Percentiles rank a stretch among this genome's conserved stretches.
These are phyloP conservation scores for Sphaceloma murrayae DNA, from an alignment of 2,329 filamentous ascomycete genomes.

Conservation along the genomic window DNA sequence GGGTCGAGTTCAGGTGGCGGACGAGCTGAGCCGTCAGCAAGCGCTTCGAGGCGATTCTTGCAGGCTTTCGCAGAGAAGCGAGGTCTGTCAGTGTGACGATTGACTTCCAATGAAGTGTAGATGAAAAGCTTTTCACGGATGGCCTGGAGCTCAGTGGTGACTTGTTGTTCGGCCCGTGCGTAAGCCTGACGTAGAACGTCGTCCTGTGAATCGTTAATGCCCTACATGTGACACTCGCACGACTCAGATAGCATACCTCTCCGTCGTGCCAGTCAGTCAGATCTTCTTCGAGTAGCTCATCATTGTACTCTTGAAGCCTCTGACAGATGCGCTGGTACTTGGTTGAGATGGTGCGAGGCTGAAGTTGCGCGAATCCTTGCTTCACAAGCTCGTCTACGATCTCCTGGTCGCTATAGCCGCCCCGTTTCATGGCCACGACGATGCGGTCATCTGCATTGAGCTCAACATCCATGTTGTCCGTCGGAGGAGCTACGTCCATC, in stretches of 20 bases:
- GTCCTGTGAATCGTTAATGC: conserved; percentile 1
- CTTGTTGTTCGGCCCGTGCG: conserved; percentile 35
- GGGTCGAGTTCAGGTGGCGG: conserved; percentile 37
- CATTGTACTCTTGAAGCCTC: conserved; percentile 35
- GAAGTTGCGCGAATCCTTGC: conserved; percentile 37
- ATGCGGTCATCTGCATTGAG: conserved; percentile 42
- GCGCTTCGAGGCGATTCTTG: conserved; percentile 33
- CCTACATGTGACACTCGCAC: not conserved
- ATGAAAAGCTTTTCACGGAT: conserved; percentile 37
- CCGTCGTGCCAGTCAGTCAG: conserved; percentile 41
- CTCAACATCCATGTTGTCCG: conserved; percentile 27
- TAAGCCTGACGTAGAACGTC: conserved; percentile 20
- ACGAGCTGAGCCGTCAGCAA: conserved; percentile 36
- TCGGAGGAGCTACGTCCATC: not conserved
- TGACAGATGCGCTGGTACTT: conserved; percentile 39
- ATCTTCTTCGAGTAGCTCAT: conserved; percentile 38
- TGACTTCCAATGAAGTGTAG: conserved; percentile 31
- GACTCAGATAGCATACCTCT: conserved; percentile 32
- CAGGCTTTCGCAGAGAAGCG: conserved; percentile 41
- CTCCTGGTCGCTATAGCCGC: conserved; percentile 36
- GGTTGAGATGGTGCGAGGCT: conserved; percentile 39
- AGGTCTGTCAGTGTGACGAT: conserved; percentile 33
- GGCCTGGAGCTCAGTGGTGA: conserved; percentile 33
- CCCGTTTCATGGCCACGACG: conserved; percentile 36
- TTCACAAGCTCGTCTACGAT: conserved; percentile 35